Evolutionary conservation across 2,329 filamentous ascomycete genomes (phyloP).

Genomic region (Falciphora oryzae): DNA sequence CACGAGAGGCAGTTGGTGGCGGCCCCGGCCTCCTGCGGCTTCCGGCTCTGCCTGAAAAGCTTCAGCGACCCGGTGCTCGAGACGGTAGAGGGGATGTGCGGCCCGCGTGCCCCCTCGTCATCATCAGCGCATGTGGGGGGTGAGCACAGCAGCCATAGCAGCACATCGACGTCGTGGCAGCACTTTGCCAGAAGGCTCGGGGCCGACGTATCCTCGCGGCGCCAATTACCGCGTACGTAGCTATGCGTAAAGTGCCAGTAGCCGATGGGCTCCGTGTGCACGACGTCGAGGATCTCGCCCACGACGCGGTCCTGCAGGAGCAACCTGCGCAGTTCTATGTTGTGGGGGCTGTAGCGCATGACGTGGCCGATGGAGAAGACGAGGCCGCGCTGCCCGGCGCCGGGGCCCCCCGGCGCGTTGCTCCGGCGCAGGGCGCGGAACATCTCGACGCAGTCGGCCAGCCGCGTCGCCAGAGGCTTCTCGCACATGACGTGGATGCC

Average conservation of each 20-base stretch:
- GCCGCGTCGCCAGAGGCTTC: constrained; percentile 80
- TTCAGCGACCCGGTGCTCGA: constrained; percentile 71
- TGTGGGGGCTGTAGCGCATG: constrained; percentile 87
- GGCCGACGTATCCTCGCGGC: constrained; percentile 68
- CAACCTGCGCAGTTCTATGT: constrained; percentile 74
- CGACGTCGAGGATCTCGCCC: constrained; percentile 77
- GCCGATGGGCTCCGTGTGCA: constrained; percentile 91
- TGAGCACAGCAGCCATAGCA: constrained; percentile 85
- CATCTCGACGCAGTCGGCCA: constrained; percentile 73
- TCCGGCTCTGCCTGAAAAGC: constrained; percentile 69
- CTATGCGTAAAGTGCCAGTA: constrained; percentile 95
- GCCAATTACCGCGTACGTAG: constrained; percentile 92
- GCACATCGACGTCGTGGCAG: constrained; percentile 90
- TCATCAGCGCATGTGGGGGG: constrained; percentile 44
- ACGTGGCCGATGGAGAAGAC: constrained; percentile 94
- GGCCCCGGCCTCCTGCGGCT: constrained; percentile 65
- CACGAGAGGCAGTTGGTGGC: constrained; percentile 89
- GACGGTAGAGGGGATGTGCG: constrained; percentile 72
- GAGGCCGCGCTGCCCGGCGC: constrained; percentile 22
- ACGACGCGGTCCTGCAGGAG: constrained; percentile 70
- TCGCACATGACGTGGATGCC: constrained; percentile 84
- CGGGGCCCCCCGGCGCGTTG: constrained; percentile 21
- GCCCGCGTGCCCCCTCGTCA: constrained; percentile 31
- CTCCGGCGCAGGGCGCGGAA: constrained; percentile 47
- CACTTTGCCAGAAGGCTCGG: constrained; percentile 89